Evolutionary conservation across 2,329 filamentous ascomycete genomes (phyloP).

Genomic region (Talaromyces sp.): DNA sequence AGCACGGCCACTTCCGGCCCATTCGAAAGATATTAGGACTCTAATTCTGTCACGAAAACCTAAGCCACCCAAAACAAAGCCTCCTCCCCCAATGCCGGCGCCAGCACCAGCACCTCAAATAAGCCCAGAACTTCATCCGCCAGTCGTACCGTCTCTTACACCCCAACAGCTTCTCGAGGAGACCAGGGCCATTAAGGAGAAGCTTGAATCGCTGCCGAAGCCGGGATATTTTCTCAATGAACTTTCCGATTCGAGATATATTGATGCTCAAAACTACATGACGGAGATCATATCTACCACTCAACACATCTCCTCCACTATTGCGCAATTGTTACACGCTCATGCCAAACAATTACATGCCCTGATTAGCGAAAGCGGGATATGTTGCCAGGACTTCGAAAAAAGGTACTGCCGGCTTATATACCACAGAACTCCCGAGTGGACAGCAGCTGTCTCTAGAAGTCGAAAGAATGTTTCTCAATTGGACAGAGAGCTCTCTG

Average conservation of each 20-base stretch:
- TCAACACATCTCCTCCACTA: not conserved
- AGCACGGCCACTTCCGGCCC: not conserved
- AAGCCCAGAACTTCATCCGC: no score
- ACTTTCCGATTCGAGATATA: not conserved
- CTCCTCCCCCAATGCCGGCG: no score
- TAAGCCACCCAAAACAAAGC: not conserved
- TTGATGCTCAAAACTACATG: not conserved
- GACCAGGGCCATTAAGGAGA: not conserved
- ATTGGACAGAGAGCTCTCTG: not conserved
- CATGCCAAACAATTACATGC: not conserved
- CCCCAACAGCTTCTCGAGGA: not conserved
- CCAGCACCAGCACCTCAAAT: no score
- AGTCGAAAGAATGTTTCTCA: not conserved
- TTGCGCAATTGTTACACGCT: not conserved
- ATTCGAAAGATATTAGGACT: constrained; percentile 2
- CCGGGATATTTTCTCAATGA: not conserved
- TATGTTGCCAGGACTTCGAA: constrained; percentile 1
- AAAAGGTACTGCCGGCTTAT: constrained; percentile 14
- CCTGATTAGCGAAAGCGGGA: not conserved
- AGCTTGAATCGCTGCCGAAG: not conserved
- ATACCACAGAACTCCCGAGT: constrained; percentile 1
- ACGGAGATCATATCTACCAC: no score
- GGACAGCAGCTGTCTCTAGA: not conserved
- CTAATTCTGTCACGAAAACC: constrained; percentile 1
- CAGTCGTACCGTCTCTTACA: no score